Conservation (phyloP, 305 asterid species). For the Solanum chacoense region DNA sequence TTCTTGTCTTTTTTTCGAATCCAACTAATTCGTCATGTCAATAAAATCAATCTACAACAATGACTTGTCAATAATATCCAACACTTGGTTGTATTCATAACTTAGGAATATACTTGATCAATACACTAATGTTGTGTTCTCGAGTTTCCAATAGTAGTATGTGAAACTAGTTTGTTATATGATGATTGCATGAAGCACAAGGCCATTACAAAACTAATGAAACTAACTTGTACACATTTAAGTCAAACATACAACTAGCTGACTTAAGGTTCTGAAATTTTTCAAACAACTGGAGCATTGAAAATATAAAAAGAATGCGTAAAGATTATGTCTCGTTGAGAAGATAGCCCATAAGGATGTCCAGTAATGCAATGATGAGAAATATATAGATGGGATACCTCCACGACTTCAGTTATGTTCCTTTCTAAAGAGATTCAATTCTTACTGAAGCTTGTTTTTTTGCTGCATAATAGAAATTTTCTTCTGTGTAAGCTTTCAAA, state of each 20-base stretch:
- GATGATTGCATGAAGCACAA: not conserved
- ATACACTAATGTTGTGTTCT: not conserved
- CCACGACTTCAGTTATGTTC: not conserved
- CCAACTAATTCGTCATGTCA: not conserved
- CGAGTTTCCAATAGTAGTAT: no score
- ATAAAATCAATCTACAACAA: not conserved
- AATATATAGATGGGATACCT: slow-evolving; percentile 28
- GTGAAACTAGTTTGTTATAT: not conserved
- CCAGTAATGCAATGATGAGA: slow-evolving; percentile 46
- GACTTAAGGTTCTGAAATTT: slow-evolving; percentile 28
- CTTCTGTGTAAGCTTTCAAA: not conserved
- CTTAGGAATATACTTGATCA: not conserved
- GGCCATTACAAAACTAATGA: not conserved
- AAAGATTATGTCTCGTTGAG: slow-evolving; percentile 33
- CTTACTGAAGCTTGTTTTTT: not conserved
- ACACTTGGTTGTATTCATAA: not conserved
- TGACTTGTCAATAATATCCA: not conserved
- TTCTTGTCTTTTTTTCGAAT: not conserved
- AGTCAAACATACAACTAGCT: slow-evolving; percentile 32
- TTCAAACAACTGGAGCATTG: slow-evolving; percentile 20
- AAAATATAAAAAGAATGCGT: not conserved
- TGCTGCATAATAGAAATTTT: not conserved
- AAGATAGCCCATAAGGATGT: slow-evolving; percentile 52
- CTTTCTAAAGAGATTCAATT: not conserved
- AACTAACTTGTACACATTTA: slow-evolving; percentile 24